These are phyloP conservation scores for Boletus bicolor DNA, from an alignment of 768 basidiomycete genomes.

Conservation along the genomic window DNA sequence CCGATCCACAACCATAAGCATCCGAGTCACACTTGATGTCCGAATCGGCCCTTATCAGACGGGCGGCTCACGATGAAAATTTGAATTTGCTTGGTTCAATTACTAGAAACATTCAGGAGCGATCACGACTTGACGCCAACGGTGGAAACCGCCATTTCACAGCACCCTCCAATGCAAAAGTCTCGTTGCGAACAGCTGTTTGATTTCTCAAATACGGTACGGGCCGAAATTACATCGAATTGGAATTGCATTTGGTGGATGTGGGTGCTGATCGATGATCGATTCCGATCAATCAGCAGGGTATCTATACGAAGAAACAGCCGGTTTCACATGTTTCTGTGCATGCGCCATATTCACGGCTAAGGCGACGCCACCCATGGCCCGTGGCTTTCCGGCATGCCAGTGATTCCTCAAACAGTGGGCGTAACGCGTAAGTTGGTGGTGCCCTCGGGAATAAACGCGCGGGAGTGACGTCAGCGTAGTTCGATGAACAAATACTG, in stretches of 20 bases:
- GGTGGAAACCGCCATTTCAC: background rate
- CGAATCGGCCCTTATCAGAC: background rate
- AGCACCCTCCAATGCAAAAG: background rate
- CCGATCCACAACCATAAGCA: no score
- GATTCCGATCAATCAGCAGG: background rate
- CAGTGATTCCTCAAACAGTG: background rate
- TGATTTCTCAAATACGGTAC: background rate
- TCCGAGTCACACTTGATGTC: background rate
- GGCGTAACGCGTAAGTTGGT: background rate
- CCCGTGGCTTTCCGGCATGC: background rate
- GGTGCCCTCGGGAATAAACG: background rate
- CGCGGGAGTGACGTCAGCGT: background rate
- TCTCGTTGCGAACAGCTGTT: background rate
- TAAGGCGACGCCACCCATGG: background rate
- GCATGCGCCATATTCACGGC: background rate
- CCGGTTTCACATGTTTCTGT: background rate
- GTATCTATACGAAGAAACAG: background rate
- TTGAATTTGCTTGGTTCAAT: background rate
- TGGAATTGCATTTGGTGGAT: background rate
- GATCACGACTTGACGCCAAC: background rate
- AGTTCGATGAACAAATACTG: background rate
- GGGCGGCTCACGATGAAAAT: background rate
- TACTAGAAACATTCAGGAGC: no score
- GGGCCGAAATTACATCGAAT: background rate
- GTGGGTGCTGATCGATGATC: background rate